Base-by-base conservation (phyloP, 495 filamentous ascomycete species). In the Talaromyces thailandensis region DNA sequence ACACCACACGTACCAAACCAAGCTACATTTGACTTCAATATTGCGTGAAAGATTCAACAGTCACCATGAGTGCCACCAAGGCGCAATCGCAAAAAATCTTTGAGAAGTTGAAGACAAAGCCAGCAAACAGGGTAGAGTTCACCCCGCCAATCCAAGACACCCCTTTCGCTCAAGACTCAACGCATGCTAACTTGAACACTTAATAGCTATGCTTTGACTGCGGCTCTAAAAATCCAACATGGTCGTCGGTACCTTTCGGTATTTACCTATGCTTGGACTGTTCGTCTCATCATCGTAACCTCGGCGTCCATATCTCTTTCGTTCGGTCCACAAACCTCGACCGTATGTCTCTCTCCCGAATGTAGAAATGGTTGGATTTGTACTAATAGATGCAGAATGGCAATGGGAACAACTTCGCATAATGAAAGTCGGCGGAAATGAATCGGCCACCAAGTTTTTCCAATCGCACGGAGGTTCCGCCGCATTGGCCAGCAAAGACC, bases 381-480 rank as follows among this genome's bases (percentile, higher is more conserved):
- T 24, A 61, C 67, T 75, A 65, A 76, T 65, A 40, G 4, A 9
- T 40, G 45, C 58, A 98, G 94, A 95, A 79, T 98, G 95, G 95
- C 91, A 96, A 88, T 98, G 94, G 93, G 93, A 97, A 69, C 93
- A 98, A 70, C 84, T 98, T 32, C 89, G 94, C 45, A 75, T 89
- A n/a, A 98, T 98, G 94, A 98, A 98, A 76, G 91, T 96, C 18
- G 94, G 94, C 66, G 94, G 94, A 62, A 98, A 98, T 71, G 94
- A 98, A 75, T 96, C 92, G 31, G 95, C 94, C 25, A 98, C 92
- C 58, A 96, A 96, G 74, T 98, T 90, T 76, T 98, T 97, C 79
- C 92, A 96, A 75, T 86, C 88, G 61, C 91, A 98, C 71, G 93
- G 95, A 61, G 95, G 93, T 40, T 91, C 91, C 32, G 93, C 93